A percentile compares a stretch with the other conserved stretches of the same genome.
phyloP scores from a whole-genome alignment of 768 basidiomycete species.

The Mrakia frigida region DNA sequence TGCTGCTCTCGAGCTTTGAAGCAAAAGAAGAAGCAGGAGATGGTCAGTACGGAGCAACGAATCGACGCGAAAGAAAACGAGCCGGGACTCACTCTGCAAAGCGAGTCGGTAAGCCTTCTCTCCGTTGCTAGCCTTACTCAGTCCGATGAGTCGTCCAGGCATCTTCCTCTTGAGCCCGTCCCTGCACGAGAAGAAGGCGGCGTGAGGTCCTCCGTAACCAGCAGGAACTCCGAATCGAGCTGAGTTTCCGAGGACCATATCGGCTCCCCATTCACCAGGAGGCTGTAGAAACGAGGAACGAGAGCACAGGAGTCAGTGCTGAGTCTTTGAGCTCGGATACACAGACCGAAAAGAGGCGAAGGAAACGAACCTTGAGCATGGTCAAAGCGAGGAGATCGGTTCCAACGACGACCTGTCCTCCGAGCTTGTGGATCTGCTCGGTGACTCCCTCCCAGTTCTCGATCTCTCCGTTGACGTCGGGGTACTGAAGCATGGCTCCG shows the following conservation, averaged over 20 bases:
- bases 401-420: slow-evolving; percentile 78
- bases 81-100: slow-evolving; percentile 79
- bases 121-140: slow-evolving; percentile 77
- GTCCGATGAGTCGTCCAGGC: slow-evolving; percentile 94
- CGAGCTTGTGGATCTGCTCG: slow-evolving; percentile 61
- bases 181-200: slow-evolving; percentile 91
- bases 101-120: slow-evolving; percentile 86
- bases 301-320: not conserved
- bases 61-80: not conserved
- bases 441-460: slow-evolving; percentile 66
- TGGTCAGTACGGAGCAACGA: slow-evolving; percentile 5
- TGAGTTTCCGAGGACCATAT: slow-evolving; percentile 90
- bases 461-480: slow-evolving; percentile 74
- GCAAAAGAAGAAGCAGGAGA: not conserved
- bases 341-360: not conserved
- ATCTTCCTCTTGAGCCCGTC: slow-evolving; percentile 92
- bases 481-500: slow-evolving; percentile 85
- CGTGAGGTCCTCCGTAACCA: slow-evolving; percentile 97
- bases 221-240: slow-evolving; percentile 94
- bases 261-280: slow-evolving; percentile 98
- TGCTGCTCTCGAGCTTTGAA: slow-evolving; percentile 83
- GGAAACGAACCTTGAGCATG: slow-evolving; percentile 56
- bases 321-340: not conserved
- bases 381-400: slow-evolving; percentile 91
- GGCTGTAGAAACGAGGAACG: slow-evolving; percentile 45